phyloP scores from a whole-genome alignment of 345 rosid species.

The Anastatica hierochuntica region DNA sequence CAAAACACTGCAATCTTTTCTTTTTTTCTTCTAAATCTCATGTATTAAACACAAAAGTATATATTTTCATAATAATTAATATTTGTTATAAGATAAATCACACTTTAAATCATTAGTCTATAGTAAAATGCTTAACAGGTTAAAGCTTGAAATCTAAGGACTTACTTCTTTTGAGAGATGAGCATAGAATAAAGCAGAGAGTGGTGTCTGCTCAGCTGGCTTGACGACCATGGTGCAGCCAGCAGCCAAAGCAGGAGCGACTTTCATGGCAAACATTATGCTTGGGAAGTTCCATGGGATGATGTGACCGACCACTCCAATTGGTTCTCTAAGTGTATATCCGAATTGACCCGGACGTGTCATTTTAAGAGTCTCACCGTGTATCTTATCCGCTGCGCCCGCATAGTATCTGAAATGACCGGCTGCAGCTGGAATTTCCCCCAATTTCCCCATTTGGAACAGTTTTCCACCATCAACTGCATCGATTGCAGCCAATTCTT shows the following conservation, averaged over 20 bases:
- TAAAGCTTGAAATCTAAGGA: neutral
- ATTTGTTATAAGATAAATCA: too few species aligned
- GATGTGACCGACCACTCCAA: conserved; percentile 76
- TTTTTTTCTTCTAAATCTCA: too few species aligned
- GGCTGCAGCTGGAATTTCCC: conserved; percentile 42
- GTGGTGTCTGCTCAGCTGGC: conserved; percentile 91
- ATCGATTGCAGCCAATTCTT: conserved; percentile 66
- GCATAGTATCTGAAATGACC: conserved; percentile 51
- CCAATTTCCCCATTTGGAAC: conserved; percentile 26
- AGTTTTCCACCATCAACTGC: conserved; percentile 59
- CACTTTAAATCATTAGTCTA: too few species aligned
- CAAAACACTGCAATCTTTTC: too few species aligned
- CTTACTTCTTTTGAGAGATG: conserved; percentile 27
- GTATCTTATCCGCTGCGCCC: conserved; percentile 88
- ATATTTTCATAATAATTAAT: too few species aligned
- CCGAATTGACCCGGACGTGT: conserved; percentile 42
- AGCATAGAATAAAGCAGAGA: conserved; percentile 68
- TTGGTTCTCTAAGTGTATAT: conserved; percentile 67
- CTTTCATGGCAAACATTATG: conserved; percentile 53
- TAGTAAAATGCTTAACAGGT: neutral
- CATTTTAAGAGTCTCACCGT: conserved; percentile 64
- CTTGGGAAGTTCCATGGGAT: conserved; percentile 87
- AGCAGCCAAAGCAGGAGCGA: conserved; percentile 63
- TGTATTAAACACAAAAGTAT: too few species aligned
- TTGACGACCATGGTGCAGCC: conserved; percentile 85